A percentile compares a stretch with the other conserved stretches of the same genome.
Conservation (phyloP, 2,329 filamentous ascomycete genomes). For the Emmonsia crescens region DNA sequence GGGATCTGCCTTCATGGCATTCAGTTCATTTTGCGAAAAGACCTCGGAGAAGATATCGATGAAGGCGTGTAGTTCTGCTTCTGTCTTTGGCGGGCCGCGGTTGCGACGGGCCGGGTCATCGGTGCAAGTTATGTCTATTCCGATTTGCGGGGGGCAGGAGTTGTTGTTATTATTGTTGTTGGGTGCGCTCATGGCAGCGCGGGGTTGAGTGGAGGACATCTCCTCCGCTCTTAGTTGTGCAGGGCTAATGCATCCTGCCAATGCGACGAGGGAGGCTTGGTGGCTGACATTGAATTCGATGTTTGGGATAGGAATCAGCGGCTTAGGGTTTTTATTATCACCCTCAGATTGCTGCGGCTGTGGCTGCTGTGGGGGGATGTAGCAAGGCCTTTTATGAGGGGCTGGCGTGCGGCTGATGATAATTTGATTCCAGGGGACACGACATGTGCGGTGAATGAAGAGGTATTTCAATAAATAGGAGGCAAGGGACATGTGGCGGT, state of each 20-base stretch:
- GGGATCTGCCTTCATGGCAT: conserved; percentile 40
- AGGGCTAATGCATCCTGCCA: conserved; percentile 40
- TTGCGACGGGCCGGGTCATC: conserved; percentile 42
- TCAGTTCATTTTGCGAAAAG: conserved; percentile 46
- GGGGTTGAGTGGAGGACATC: not conserved
- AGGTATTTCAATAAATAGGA: conserved; percentile 52
- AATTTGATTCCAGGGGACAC: conserved; percentile 48
- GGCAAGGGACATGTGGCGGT: conserved; percentile 50
- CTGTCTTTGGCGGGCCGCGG: conserved; percentile 35
- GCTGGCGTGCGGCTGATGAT: conserved; percentile 41
- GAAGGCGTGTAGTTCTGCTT: conserved; percentile 45
- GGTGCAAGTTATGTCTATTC: conserved; percentile 53
- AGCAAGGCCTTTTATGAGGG: conserved; percentile 43
- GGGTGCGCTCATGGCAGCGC: conserved; percentile 3
- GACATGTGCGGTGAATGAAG: conserved; percentile 46
- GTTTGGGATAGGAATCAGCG: conserved; percentile 10
- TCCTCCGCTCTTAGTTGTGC: not conserved
- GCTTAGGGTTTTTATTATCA: not conserved
- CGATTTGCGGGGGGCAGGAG: conserved; percentile 34
- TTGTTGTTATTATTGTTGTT: conserved; percentile 7
- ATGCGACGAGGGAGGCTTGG: conserved; percentile 50
- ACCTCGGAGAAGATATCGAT: conserved; percentile 50
- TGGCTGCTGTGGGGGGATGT: conserved; percentile 24
- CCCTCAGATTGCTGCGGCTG: not conserved
- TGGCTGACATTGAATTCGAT: conserved; percentile 57